A percentile compares a stretch with the other conserved stretches of the same genome.
These are phyloP conservation scores for Blastobotrys apis DNA, from an alignment of 1,139 yeast species.

Conservation along the genomic window DNA sequence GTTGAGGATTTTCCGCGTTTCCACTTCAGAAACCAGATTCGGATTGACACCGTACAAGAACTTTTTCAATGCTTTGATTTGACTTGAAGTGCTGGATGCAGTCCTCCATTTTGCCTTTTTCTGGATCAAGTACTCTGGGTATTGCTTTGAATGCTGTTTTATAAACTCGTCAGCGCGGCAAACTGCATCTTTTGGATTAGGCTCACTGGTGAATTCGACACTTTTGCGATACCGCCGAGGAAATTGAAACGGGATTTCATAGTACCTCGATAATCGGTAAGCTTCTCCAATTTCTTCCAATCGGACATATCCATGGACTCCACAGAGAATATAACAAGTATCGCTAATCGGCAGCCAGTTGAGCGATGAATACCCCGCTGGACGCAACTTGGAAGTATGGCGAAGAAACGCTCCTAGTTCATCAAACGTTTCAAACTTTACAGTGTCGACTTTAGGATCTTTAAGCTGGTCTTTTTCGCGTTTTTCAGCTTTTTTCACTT, in stretches of 20 bases:
- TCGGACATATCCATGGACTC: constrained; percentile 18
- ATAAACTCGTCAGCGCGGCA: constrained; percentile 1
- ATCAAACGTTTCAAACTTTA: constrained; percentile 21
- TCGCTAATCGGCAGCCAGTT: constrained; percentile 23
- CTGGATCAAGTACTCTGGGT: constrained; percentile 4
- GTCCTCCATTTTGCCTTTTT: constrained; percentile 3
- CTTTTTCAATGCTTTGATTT: not conserved
- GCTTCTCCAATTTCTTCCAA: constrained; percentile 14
- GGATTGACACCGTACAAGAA: not conserved
- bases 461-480: constrained; percentile 5
- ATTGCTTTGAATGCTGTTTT: not conserved
- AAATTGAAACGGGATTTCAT: constrained; percentile 8
- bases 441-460: constrained; percentile 13
- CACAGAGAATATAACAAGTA: constrained; percentile 19
- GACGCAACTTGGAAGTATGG: constrained; percentile 2
- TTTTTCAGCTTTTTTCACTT: constrained; percentile 10
- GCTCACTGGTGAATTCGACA: not conserved
- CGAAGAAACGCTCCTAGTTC: constrained; percentile 18
- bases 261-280: constrained; percentile 16
- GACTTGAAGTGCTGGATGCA: not conserved
- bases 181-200: constrained; percentile 1
- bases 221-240: constrained; percentile 1
- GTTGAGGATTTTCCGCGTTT: not conserved
- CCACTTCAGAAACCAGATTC: not conserved
- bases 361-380: constrained; percentile 9